phyloP scores from a whole-genome alignment of 202 grass and related monocot species.

The Dendrocalamus latiflorus region DNA sequence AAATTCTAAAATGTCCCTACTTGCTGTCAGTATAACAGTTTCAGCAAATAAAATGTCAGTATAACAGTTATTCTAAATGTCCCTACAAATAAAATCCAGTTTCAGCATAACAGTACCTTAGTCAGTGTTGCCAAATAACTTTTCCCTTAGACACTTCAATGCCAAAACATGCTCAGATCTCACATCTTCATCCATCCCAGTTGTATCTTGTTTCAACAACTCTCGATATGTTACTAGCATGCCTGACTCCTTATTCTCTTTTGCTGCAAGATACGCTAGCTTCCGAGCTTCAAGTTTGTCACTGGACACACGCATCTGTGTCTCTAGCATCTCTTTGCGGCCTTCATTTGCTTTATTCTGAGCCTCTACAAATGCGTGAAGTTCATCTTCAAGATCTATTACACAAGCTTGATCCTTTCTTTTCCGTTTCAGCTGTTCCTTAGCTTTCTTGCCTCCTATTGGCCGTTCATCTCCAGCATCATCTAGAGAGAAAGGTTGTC shows the following conservation, averaged over 20 bases:
- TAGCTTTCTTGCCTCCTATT: not conserved
- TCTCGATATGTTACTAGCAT: too few species aligned
- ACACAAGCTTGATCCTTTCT: not conserved
- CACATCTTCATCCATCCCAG: not conserved
- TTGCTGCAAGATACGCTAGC: too few species aligned
- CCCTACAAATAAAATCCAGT: too few species aligned
- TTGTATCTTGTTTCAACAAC: too few species aligned
- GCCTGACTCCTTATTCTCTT: too few species aligned
- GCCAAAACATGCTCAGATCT: not conserved
- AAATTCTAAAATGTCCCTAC: too few species aligned
- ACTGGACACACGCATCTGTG: not conserved
- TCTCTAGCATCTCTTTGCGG: not conserved
- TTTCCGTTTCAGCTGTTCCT: not conserved
- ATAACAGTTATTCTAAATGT: too few species aligned
- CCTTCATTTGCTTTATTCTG: not conserved
- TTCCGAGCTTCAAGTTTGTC: too few species aligned
- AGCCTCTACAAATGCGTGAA: not conserved
- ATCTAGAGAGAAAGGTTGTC: not conserved
- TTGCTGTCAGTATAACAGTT: too few species aligned
- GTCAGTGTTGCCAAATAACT: not conserved
- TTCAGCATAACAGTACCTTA: not conserved
- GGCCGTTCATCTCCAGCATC: not conserved
- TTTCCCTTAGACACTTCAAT: not conserved
- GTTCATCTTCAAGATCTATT: not conserved
- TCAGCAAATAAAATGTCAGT: too few species aligned